Evolutionary conservation across 2,329 filamentous ascomycete species (phyloP).

Genomic region (Teratosphaeria pseudoeucalypti): DNA sequence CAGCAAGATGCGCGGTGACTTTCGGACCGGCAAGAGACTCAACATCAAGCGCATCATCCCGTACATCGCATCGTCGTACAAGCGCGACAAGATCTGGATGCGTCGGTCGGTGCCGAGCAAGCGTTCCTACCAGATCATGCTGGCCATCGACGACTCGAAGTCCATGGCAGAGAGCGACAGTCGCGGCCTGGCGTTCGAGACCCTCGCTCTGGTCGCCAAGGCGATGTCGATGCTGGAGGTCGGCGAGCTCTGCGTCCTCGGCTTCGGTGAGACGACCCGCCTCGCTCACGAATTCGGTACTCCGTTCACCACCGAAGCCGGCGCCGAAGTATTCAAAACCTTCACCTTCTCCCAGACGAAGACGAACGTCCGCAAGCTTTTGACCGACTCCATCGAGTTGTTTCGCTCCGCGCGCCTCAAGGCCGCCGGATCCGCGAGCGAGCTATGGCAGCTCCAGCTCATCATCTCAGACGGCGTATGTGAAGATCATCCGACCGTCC

Average conservation of each 20-base stretch:
- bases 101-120: slow-evolving; percentile 83
- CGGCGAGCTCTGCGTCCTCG: slow-evolving; percentile 82
- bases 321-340: slow-evolving; percentile 70
- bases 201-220: slow-evolving; percentile 80
- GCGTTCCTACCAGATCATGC: slow-evolving; percentile 90
- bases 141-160: slow-evolving; percentile 91
- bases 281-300: slow-evolving; percentile 77
- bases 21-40: slow-evolving; percentile 92
- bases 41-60: slow-evolving; percentile 99
- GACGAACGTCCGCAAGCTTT: slow-evolving; percentile 73
- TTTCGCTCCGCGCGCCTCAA: slow-evolving; percentile 68
- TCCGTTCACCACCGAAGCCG: slow-evolving; percentile 70
- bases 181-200: slow-evolving; percentile 78
- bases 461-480: slow-evolving; percentile 92
- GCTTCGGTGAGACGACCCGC: slow-evolving; percentile 75
- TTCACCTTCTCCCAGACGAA: slow-evolving; percentile 79
- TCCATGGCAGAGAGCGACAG: slow-evolving; percentile 80
- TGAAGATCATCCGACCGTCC: slow-evolving; percentile 75
- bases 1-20: slow-evolving; percentile 91
- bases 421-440: slow-evolving; percentile 42
- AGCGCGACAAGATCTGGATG: slow-evolving; percentile 99
- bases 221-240: slow-evolving; percentile 86
- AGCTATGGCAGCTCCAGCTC: slow-evolving; percentile 91
- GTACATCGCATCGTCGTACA: slow-evolving; percentile 96
- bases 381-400: slow-evolving; percentile 65